Evolutionary conservation across 148 eudicot species (phyloP), one percentile per base, ranked within the genome.

Genomic region (Gaultheria prostrata): DNA sequence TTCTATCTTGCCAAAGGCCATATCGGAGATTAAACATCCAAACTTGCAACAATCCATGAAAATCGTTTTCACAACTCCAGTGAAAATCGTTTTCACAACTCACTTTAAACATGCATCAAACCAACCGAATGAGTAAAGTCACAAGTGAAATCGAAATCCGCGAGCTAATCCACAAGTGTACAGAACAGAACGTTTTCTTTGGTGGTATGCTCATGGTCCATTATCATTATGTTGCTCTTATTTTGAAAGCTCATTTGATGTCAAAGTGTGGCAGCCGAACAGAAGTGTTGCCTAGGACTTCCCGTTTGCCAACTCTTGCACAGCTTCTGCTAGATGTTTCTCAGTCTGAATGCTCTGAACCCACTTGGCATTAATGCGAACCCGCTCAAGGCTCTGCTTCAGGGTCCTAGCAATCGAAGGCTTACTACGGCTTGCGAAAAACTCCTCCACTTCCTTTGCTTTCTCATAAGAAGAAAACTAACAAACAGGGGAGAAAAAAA

Each of bases 331-430:
- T 51, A 97, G 93, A 76, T 86, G 84, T 21, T 91, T 89, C 83
- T 97, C 99, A 18, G 89, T 90, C 80, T 88, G 89, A 86, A 97
- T 84, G 83, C 93, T 89, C 85, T 91, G 82, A 72, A 93, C 94
- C 99, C 99, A 97, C 61, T 89, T 86, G 24, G 95, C 92, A 80
- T 97, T 94, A 69, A 94, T 92, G 73, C 91, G 90, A 82, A 97
- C 90, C 70, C 94, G 88, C 90, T 97, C 99, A 15, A 97, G 82
- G 90, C 99, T 97, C 88, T 97, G 99, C 88, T 87, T 97, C 89
- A 97, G 83, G 32, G 98, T 94, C 87, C 99, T 91, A 43, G 89
- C 91, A 46, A 97, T 92, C 80, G 91, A 76, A 32, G 95, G 95
- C 84, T 88, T 88, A 83, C 79, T 86, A 24, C 89, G 89, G 81